Evolutionary conservation across 1,284 basidiomycete species (phyloP).

Genomic region (Naganishia liquefaciens): DNA sequence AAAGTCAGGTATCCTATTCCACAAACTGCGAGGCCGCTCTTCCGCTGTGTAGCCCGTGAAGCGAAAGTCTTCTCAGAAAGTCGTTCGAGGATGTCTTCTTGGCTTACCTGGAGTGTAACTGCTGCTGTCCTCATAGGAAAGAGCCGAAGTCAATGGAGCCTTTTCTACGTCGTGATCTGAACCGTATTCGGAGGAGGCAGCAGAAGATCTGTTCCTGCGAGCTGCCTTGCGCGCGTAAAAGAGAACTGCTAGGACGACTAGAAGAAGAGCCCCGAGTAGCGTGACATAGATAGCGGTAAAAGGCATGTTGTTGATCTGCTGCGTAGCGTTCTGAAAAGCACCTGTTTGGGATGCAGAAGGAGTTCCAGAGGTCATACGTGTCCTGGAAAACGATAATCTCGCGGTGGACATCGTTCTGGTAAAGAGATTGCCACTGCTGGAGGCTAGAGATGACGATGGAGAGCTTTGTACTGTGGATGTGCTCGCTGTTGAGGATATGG

Average conservation of each 20-base stretch:
- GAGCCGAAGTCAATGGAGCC: not conserved
- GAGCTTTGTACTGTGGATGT: not conserved
- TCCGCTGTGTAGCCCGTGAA: not conserved
- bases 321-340: not conserved
- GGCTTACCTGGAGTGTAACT: not conserved
- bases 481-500: too few species aligned
- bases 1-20: not conserved
- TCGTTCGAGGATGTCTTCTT: not conserved
- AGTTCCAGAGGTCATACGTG: not conserved
- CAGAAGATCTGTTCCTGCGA: not conserved
- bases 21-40: not conserved
- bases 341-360: constrained; percentile 8
- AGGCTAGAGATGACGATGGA: not conserved
- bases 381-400: not conserved
- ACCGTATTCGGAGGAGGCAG: not conserved
- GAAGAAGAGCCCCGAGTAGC: constrained; percentile 14
- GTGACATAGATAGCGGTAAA: constrained; percentile 1
- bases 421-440: not conserved
- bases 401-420: not conserved
- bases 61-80: not conserved
- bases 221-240: constrained; percentile 6
- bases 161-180: constrained; percentile 2
- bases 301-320: not conserved
- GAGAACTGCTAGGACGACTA: constrained; percentile 5
- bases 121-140: not conserved